Evolutionary conservation across 106 monocot species (phyloP).

Genomic region (Triglochin maritima): DNA sequence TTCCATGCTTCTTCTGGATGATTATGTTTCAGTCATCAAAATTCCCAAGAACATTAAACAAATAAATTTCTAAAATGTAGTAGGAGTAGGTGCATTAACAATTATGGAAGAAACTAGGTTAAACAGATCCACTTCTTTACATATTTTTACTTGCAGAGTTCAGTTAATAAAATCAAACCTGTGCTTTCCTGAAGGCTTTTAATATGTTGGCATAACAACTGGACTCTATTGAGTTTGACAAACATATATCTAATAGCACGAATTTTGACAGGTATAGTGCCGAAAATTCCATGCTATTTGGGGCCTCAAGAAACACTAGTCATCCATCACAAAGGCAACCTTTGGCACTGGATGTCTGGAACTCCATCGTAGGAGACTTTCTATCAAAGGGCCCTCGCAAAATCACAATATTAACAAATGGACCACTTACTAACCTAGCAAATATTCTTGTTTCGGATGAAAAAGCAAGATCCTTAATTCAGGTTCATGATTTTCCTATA

Average conservation of each 20-base stretch:
- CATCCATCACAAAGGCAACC: constrained; percentile 60
- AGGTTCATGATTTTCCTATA: constrained; percentile 27
- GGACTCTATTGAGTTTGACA: too few species aligned
- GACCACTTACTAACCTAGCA: constrained; percentile 86
- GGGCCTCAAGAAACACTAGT: constrained; percentile 68
- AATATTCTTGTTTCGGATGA: constrained; percentile 51
- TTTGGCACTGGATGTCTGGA: constrained; percentile 63
- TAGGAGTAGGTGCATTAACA: too few species aligned
- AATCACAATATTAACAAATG: constrained; percentile 68
- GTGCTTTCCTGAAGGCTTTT: too few species aligned
- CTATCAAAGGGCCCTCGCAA: constrained; percentile 16
- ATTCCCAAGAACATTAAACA: too few species aligned
- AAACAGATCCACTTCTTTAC: too few species aligned
- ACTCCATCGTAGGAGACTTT: constrained; percentile 22
- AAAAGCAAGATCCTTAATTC: constrained; percentile 38
- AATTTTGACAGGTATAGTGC: constrained; percentile 42
- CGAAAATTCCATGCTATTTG: constrained; percentile 58
- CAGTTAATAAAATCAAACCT: too few species aligned
- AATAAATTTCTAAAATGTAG: too few species aligned
- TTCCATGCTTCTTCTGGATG: too few species aligned
- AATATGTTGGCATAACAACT: too few species aligned
- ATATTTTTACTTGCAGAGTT: too few species aligned
- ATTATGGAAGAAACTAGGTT: too few species aligned
- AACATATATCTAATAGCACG: background rate
- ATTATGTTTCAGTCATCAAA: too few species aligned